These are phyloP conservation scores for Talaromyces piceae DNA, from an alignment of 2,329 filamentous ascomycete genomes.

Conservation along the genomic window DNA sequence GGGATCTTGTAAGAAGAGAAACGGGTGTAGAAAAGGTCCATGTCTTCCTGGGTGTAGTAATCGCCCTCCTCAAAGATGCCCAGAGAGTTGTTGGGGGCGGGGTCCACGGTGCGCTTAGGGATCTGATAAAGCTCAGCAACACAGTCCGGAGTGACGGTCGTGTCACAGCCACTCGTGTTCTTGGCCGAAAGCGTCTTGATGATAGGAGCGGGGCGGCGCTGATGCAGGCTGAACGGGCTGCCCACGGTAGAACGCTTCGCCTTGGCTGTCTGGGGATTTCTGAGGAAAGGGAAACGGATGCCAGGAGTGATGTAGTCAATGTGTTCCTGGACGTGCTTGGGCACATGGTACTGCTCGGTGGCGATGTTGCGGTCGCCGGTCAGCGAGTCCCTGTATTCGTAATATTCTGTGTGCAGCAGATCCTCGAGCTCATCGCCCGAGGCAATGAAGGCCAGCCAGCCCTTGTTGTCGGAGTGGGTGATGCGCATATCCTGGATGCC, in stretches of 20 bases:
- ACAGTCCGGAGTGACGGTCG: slow-evolving; percentile 51
- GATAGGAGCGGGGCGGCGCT: not conserved
- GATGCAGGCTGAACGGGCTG: not conserved
- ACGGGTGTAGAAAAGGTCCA: slow-evolving; percentile 43
- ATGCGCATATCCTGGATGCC: slow-evolving; percentile 46
- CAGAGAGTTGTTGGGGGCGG: slow-evolving; percentile 40
- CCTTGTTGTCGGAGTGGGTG: slow-evolving; percentile 43
- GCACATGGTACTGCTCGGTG: slow-evolving; percentile 44
- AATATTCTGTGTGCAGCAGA: slow-evolving; percentile 48
- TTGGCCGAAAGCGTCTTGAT: not conserved
- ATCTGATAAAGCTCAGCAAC: slow-evolving; percentile 44
- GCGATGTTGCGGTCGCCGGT: slow-evolving; percentile 22
- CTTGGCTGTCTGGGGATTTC: slow-evolving; percentile 15
- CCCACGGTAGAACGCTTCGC: slow-evolving; percentile 7
- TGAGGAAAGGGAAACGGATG: slow-evolving; percentile 41
- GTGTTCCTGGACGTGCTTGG: slow-evolving; percentile 40
- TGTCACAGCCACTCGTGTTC: slow-evolving; percentile 37
- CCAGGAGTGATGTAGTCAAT: slow-evolving; percentile 53
- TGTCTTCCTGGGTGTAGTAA: slow-evolving; percentile 44
- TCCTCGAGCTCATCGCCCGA: slow-evolving; percentile 47
- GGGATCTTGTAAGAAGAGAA: slow-evolving; percentile 35
- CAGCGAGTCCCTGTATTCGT: slow-evolving; percentile 40
- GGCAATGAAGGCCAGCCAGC: slow-evolving; percentile 50
- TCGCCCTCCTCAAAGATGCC: slow-evolving; percentile 50
- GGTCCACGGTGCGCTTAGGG: slow-evolving; percentile 31